Conservation (phyloP, 305 asterid genomes). For the Fraxinus sp. region DNA sequence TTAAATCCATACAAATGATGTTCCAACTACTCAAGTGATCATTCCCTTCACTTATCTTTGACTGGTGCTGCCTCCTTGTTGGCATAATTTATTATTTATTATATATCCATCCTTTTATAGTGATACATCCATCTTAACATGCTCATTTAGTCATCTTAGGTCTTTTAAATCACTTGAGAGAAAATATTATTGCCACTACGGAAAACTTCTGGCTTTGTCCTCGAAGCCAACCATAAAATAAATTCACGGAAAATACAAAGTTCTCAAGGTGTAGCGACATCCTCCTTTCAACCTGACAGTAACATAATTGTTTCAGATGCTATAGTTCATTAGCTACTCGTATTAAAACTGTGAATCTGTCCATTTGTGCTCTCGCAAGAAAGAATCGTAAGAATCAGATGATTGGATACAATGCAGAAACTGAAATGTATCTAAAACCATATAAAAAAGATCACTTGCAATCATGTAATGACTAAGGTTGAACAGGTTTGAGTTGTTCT, state of each 20-base stretch:
- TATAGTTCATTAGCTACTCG: not conserved
- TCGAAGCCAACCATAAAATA: not conserved
- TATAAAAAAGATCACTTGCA: not conserved
- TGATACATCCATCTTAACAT: not conserved
- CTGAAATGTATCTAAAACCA: not conserved
- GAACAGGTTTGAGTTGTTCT: not conserved
- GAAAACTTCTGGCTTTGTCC: not conserved
- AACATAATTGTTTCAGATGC: not conserved
- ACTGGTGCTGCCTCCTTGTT: not conserved
- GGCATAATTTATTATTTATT: not conserved
- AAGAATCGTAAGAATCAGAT: not conserved
- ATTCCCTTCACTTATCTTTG: not conserved
- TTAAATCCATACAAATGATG: not conserved
- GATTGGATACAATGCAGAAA: not conserved
- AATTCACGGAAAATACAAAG: not conserved
- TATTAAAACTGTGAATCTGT: not conserved
- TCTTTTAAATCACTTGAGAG: not conserved
- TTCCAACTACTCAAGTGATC: not conserved
- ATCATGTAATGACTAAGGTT: not conserved
- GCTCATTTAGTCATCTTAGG: not conserved
- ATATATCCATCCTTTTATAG: not conserved
- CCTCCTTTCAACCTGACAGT: not conserved
- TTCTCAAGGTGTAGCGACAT: not conserved
- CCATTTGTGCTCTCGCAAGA: not conserved
- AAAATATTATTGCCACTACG: not conserved